Base-by-base conservation (phyloP, 202 grass and related monocot species). In the Hordeum pubiflorum region DNA sequence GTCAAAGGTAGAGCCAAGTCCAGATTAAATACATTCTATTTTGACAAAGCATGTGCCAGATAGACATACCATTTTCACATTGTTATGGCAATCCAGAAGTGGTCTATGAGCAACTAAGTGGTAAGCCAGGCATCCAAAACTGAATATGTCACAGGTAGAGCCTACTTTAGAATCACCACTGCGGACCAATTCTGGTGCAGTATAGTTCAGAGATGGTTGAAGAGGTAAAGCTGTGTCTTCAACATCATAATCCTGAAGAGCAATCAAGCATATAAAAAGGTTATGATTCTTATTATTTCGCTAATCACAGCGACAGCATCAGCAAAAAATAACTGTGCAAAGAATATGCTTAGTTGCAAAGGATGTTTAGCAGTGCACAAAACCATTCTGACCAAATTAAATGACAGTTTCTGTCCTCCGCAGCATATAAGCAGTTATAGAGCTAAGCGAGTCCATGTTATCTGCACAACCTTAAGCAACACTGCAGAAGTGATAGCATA, bases 11-110 rank as follows among this genome's bases (percentile, higher is more conserved):
- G 64, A 68, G 64, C 64, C 64, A 68, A 68, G 31, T 32, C 31
- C 31, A 32, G 31, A 46, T 48, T 46, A 5, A 72, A 72, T 12
- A 44, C 38, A 26, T 44, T 14, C 40, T 39, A 69, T 23, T 24
- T 44, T 70, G 67, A 70, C 11, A 43, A 70, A 70, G 67, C 67
- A 70, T 10, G 23, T 72, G 24, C 15, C 15, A 65, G 33, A 72
- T 78, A 57, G 10, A 74, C 79, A 63, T 89, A 99, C 97, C 97
- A 99, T 99, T 89, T 96, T 99, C 74, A 93, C 92, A 85, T 99
- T 99, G 83, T 93, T 99, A 91, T 99, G 97, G 72, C 97, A 96
- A 13, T 99, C 89, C 63, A 99, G 83, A 87, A 99, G 91, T 81
- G 92, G 91, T 56, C 90, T 93, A 55, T 63, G 89, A 82, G 90